These are phyloP conservation scores for Wallacemonas sp. DNA, from an alignment of 208 protist genomes.

Conservation along the genomic window DNA sequence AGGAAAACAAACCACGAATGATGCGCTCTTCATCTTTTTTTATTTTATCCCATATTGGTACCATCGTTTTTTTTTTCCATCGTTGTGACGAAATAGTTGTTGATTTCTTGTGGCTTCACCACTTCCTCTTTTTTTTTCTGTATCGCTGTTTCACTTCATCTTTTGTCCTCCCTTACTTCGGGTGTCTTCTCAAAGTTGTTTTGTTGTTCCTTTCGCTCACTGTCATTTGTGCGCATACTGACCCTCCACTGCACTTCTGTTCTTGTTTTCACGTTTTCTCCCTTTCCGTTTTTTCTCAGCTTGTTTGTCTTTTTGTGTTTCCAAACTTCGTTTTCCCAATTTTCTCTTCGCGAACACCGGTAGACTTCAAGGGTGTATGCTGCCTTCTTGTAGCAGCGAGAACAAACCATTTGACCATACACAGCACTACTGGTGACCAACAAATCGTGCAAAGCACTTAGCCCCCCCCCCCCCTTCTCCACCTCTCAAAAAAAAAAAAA, in stretches of 20 bases:
- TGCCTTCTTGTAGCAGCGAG: too few species aligned
- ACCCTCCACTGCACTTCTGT: not conserved
- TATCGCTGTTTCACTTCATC: not conserved
- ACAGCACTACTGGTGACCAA: too few species aligned
- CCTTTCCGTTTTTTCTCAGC: not conserved
- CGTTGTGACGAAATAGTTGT: constrained; percentile 13
- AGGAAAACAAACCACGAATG: too few species aligned
- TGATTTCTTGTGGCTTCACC: not conserved
- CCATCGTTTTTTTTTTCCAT: constrained; percentile 5
- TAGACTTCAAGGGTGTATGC: too few species aligned
- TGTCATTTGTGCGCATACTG: not conserved
- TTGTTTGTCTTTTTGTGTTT: constrained; percentile 11
- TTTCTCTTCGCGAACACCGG: too few species aligned
- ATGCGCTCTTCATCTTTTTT: not conserved
- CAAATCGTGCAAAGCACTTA: too few species aligned
- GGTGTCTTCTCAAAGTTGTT: constrained; percentile 19
- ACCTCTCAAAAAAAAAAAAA: constrained; percentile 3
- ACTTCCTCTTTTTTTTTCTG: not conserved
- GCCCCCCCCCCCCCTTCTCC: too few species aligned
- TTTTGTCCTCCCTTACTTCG: constrained; percentile 10
- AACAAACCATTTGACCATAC: too few species aligned
- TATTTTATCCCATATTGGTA: constrained; percentile 4
- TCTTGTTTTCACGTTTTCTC: not conserved
- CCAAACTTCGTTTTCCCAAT: too few species aligned
- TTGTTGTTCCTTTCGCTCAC: constrained; percentile 14